Base-by-base conservation (phyloP, 2,329 filamentous ascomycete species). In the Endoconidiophora laricicola region DNA sequence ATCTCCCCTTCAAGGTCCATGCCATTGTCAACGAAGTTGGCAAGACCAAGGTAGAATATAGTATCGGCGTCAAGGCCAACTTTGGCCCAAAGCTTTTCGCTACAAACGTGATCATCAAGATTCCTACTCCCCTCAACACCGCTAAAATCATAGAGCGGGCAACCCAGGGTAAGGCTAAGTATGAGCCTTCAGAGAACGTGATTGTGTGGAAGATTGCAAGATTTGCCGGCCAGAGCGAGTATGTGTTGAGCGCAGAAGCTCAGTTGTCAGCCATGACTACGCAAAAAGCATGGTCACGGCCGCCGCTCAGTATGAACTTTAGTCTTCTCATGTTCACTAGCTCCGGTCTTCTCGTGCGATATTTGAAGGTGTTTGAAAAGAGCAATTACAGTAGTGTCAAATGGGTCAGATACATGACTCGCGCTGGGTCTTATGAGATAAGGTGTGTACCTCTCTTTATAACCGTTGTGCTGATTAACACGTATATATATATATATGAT, bases 361-460 rank as follows among this genome's bases (percentile, higher is more conserved):
- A 98, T 64, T 68, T 98, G 52, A 98, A 98, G 68, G 91, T 98
- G 1, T 98, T 98, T 69, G 91, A 98, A 70, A 98, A 98, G 79
- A 91, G 78, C 66, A 96, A 96, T 66, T 98, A 98, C 64, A 93
- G 85, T 55, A 94, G 87, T 61, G 91, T 98, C 45, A 98, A 98
- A 66, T 98, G 91, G 91, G 91, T 98, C 58, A 73, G 91, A 58
- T 98, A 98, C 66, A 96, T 98, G 91, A 98, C 91, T 16, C 79
- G 90, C 57, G 91, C 90, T 14, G 91, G 91, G 24, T 95, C 87
- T 65, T 98, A 98, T 65, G 91, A 98, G 69, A 94, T 98, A 63
- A 74, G 87, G 81, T 93, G 57, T 58, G 67, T 54, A 12, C 22
- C 9, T 14, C 20, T 16, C 9, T 14, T 9, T 43, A 6, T 23